Evolutionary conservation across 768 basidiomycete genomes (phyloP).

Genomic region (Suillus weaverae): DNA sequence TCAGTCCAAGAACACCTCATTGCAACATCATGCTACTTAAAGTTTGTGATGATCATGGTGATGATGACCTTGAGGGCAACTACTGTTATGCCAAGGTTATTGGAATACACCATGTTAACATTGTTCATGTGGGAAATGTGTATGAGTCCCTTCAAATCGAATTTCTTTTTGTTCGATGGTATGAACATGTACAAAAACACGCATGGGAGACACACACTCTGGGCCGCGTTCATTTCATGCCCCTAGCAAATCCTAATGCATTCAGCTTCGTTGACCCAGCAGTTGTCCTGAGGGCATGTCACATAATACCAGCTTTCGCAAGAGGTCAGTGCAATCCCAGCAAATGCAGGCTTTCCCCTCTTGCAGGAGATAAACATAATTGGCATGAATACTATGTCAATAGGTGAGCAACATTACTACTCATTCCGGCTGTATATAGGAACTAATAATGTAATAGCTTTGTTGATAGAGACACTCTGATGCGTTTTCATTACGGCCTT

Average conservation of each 20-base stretch:
- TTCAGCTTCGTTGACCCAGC: slow-evolving; percentile 1
- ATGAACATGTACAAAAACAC: neutral
- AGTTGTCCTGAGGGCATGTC: slow-evolving; percentile 10
- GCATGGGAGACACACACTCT: too few relatives aligned
- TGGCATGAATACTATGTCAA: slow-evolving; percentile 14
- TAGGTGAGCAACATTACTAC: neutral
- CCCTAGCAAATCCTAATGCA: too few relatives aligned
- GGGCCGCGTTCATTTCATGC: too few relatives aligned
- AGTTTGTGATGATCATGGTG: too few relatives aligned
- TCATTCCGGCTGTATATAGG: neutral
- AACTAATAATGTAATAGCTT: neutral
- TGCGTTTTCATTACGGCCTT: slow-evolving; percentile 9
- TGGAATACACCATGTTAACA: neutral
- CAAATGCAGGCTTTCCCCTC: neutral
- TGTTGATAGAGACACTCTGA: slow-evolving; percentile 6
- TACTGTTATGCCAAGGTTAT: neutral
- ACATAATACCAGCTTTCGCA: slow-evolving; percentile 12
- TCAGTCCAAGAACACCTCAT: neutral
- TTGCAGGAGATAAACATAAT: neutral
- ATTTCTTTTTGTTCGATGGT: neutral
- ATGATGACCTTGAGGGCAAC: too few relatives aligned
- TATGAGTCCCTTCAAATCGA: neutral
- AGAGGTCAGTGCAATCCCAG: neutral
- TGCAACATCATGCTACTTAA: slow-evolving; percentile 3
- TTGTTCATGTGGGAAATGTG: neutral